These are phyloP conservation scores for Corinectria fuckeliana DNA, from an alignment of 2,329 filamentous ascomycete genomes.

Conservation along the genomic window DNA sequence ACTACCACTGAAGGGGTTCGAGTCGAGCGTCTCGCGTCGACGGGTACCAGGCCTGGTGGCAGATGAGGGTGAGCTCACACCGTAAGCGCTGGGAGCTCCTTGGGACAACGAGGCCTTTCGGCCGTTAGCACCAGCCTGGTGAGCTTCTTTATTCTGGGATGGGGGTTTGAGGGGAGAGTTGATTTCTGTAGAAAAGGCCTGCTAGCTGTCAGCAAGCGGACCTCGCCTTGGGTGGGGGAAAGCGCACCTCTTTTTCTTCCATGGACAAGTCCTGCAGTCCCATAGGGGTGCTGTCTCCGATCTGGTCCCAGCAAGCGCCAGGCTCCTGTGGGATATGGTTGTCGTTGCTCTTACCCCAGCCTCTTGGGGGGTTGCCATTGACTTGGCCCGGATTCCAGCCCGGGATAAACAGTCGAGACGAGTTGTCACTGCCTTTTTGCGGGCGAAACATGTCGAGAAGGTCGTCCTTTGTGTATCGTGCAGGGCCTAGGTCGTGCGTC, in stretches of 20 bases:
- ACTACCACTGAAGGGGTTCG: slow-evolving; percentile 65
- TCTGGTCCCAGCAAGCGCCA: slow-evolving; percentile 89
- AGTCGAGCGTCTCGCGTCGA: slow-evolving; percentile 80
- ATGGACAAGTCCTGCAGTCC: slow-evolving; percentile 72
- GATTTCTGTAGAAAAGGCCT: slow-evolving; percentile 85
- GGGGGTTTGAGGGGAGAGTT: slow-evolving; percentile 93
- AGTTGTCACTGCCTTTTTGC: slow-evolving; percentile 57
- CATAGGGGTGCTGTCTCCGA: slow-evolving; percentile 73
- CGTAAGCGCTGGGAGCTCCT: slow-evolving; percentile 68
- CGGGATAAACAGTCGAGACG: slow-evolving; percentile 71
- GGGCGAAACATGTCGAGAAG: slow-evolving; percentile 74
- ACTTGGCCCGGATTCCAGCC: slow-evolving; percentile 80
- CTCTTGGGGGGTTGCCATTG: slow-evolving; percentile 67
- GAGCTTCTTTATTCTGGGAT: slow-evolving; percentile 72
- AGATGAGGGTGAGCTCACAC: slow-evolving; percentile 74
- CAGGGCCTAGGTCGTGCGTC: slow-evolving; percentile 48
- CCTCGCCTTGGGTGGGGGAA: slow-evolving; percentile 6
- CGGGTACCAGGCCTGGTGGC: slow-evolving; percentile 75
- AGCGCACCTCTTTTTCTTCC: slow-evolving; percentile 65
- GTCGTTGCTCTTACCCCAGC: slow-evolving; percentile 82
- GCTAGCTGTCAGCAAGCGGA: slow-evolving; percentile 33
- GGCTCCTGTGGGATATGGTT: slow-evolving; percentile 77
- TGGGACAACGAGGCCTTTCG: slow-evolving; percentile 87
- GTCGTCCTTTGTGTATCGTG: slow-evolving; percentile 79
- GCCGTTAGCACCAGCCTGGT: slow-evolving; percentile 65